These are phyloP conservation scores for Gymnopilus dilepis DNA, from an alignment of 768 basidiomycete species.

Conservation along the genomic window DNA sequence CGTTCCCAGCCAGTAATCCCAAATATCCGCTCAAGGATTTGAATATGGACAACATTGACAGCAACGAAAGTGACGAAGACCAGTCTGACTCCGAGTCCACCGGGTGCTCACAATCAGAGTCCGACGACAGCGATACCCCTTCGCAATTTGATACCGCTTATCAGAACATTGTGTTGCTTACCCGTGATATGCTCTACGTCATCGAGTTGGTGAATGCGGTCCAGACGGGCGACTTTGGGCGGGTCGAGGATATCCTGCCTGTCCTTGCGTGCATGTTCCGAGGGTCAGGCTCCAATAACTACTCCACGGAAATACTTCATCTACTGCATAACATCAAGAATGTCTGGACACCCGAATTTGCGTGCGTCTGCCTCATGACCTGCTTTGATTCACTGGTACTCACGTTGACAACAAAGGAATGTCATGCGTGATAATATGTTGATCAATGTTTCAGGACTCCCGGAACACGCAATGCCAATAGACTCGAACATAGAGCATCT, in stretches of 20 bases:
- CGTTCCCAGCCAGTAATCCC: neutral
- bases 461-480: slow-evolving; percentile 39
- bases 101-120: neutral
- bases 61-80: neutral
- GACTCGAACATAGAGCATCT: slow-evolving; percentile 45
- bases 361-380: slow-evolving; percentile 23
- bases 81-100: neutral
- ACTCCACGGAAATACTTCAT: slow-evolving; percentile 35
- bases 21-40: neutral
- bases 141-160: slow-evolving; percentile 11
- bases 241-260: slow-evolving; percentile 33
- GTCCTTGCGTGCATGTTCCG: slow-evolving; percentile 35
- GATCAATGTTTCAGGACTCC: slow-evolving; percentile 35
- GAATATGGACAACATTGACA: neutral
- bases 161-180: slow-evolving; percentile 32
- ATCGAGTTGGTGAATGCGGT: slow-evolving; percentile 33
- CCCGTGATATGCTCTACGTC: slow-evolving; percentile 36
- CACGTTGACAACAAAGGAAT: slow-evolving; percentile 28
- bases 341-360: slow-evolving; percentile 39
- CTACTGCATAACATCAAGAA: slow-evolving; percentile 35
- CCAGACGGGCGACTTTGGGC: slow-evolving; percentile 37
- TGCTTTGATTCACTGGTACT: slow-evolving; percentile 7
- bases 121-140: too few relatives aligned
- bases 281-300: slow-evolving; percentile 39
- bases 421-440: slow-evolving; percentile 43